Evolutionary conservation across 2,329 filamentous ascomycete species (phyloP).

Genomic region (Rhinocladiella mackenziei): DNA sequence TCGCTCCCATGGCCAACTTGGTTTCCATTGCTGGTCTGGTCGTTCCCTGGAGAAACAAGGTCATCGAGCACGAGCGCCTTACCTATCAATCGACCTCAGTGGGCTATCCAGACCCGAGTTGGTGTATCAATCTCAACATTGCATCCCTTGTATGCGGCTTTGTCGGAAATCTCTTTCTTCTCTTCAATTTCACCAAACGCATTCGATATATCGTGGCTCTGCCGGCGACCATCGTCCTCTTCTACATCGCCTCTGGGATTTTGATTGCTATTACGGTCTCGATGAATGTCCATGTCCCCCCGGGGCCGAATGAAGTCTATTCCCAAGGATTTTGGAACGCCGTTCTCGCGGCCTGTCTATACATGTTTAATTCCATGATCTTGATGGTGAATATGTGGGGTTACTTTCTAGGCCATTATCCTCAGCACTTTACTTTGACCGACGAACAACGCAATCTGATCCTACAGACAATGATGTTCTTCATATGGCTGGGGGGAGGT

Average conservation of each 20-base stretch:
- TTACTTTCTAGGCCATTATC: conserved; percentile 69
- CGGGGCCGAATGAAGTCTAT: conserved; percentile 52
- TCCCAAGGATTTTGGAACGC: conserved; percentile 87
- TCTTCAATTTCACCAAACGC: conserved; percentile 79
- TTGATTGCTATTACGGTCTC: conserved; percentile 63
- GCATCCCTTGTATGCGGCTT: conserved; percentile 72
- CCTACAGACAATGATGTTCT: conserved; percentile 81
- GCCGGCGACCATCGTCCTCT: conserved; percentile 76
- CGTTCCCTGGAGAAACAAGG: conserved; percentile 64
- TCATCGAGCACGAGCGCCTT: conserved; percentile 42
- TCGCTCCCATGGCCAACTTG: conserved; percentile 81
- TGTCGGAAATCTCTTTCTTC: conserved; percentile 71
- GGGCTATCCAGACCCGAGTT: conserved; percentile 64
- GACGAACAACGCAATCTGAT: conserved; percentile 82
- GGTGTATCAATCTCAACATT: conserved; percentile 73
- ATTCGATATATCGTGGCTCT: conserved; percentile 78
- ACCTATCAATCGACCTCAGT: conserved; percentile 49
- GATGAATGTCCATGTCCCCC: conserved; percentile 59
- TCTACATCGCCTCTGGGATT: conserved; percentile 62
- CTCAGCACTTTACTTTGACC: conserved; percentile 72
- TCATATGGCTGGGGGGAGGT: conserved; percentile 74
- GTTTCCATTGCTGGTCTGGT: conserved; percentile 85
- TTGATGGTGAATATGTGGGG: conserved; percentile 77
- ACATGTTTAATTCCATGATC: conserved; percentile 72
- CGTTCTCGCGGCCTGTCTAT: conserved; percentile 72